A percentile compares a stretch with the other conserved stretches of the same genome.
phyloP scores from a whole-genome alignment of 345 rosid species.

The Citrus cavaleriei region DNA sequence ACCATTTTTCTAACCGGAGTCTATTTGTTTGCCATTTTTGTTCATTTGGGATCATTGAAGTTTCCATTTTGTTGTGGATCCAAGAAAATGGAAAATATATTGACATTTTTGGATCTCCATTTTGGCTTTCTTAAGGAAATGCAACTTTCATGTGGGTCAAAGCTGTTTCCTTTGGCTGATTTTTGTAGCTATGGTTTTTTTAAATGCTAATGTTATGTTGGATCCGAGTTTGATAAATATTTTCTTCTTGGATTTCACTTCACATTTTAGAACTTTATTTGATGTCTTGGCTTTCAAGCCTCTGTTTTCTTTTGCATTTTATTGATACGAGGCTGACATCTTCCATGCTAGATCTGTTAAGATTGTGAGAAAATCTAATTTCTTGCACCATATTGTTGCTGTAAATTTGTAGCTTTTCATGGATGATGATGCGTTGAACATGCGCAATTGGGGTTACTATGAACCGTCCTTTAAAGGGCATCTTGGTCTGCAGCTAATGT shows the following conservation, averaged over 20 bases:
- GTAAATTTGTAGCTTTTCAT: slow-evolving; percentile 42
- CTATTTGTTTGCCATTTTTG: slow-evolving; percentile 3
- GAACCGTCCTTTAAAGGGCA: slow-evolving; percentile 69
- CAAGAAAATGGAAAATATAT: neutral
- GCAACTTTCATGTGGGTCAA: neutral
- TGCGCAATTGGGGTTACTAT: slow-evolving; percentile 88
- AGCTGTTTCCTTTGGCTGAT: neutral
- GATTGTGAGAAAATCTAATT: neutral
- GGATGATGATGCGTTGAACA: slow-evolving; percentile 75
- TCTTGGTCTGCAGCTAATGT: slow-evolving; percentile 78
- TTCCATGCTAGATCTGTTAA: neutral
- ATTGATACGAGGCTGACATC: neutral
- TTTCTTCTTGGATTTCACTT: neutral
- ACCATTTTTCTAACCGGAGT: slow-evolving; percentile 10
- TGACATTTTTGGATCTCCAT: neutral
- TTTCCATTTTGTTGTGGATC: slow-evolving; percentile 5
- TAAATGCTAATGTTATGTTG: neutral
- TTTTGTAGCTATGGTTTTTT: neutral
- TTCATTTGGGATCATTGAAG: slow-evolving; percentile 10
- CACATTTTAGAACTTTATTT: neutral
- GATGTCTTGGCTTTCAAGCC: neutral
- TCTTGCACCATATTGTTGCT: neutral
- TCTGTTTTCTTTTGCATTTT: slow-evolving; percentile 3
- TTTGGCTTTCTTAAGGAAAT: neutral
- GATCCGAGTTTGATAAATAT: slow-evolving; percentile 11